Percentiles rank a stretch among this genome's conserved stretches.
Conservation (phyloP, 345 rosid genomes). For the Eucalyptus fibrosa region DNA sequence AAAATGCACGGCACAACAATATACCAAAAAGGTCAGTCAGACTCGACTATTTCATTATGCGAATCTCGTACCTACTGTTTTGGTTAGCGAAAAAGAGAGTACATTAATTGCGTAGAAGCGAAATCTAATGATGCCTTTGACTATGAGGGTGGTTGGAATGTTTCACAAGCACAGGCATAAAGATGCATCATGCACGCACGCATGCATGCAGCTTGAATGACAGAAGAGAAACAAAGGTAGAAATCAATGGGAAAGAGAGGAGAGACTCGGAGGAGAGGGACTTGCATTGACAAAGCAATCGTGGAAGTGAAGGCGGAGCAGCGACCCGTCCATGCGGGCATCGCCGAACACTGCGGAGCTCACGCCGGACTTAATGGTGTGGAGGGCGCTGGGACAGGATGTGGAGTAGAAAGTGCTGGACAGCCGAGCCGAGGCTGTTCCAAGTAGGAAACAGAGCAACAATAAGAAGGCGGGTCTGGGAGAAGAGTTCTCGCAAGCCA, state of each 20-base stretch:
- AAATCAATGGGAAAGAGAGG: background rate
- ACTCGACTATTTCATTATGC: background rate
- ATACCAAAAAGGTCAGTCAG: background rate
- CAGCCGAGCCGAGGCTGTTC: slow-evolving; percentile 16
- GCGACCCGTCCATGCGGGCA: slow-evolving; percentile 46
- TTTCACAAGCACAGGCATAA: background rate
- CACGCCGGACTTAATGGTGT: slow-evolving; percentile 16
- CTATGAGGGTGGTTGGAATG: background rate
- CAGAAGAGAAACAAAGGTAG: background rate
- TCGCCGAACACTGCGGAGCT: slow-evolving; percentile 23
- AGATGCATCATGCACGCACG: background rate
- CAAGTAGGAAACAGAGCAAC: background rate
- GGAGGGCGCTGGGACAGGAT: slow-evolving; percentile 23
- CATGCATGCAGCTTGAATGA: background rate
- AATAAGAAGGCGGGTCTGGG: background rate
- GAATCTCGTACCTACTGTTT: background rate
- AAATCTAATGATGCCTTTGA: background rate
- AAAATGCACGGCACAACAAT: background rate
- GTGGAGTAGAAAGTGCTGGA: slow-evolving; percentile 17
- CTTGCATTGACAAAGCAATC: slow-evolving; percentile 54
- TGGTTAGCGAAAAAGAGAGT: background rate
- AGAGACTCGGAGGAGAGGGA: background rate
- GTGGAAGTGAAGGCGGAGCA: slow-evolving; percentile 55
- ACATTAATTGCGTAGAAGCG: background rate
- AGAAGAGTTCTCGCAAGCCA: background rate